phyloP scores from a whole-genome alignment of 139 green algal species.

The Spirogloea muscicola region DNA sequence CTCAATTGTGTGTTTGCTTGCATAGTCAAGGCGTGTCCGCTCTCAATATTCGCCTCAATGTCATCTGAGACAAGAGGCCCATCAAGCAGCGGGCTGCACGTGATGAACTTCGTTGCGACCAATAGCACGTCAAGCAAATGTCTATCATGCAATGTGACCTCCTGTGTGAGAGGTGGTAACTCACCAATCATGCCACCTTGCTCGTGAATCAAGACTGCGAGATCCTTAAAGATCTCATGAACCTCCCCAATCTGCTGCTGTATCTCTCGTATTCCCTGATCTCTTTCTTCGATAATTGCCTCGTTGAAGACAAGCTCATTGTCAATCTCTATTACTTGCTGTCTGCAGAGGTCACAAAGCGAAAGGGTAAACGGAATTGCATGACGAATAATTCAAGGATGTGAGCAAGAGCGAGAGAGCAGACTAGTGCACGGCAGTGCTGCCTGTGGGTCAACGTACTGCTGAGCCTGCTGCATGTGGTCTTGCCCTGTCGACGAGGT shows the following conservation, averaged over 20 bases:
- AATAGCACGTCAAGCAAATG: background rate
- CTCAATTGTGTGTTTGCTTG: conserved; percentile 45
- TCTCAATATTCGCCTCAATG: conserved; percentile 58
- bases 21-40: conserved; percentile 34
- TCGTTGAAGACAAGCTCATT: conserved; percentile 54
- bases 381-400: background rate
- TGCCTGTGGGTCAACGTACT: too few species aligned
- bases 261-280: conserved; percentile 57
- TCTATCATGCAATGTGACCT: conserved; percentile 3
- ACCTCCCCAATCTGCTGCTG: conserved; percentile 63
- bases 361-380: background rate
- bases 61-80: conserved; percentile 46
- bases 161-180: background rate
- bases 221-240: conserved; percentile 63
- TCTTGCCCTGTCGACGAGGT: too few species aligned
- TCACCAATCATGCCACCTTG: conserved; percentile 55
- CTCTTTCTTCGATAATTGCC: conserved; percentile 56
- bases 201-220: conserved; percentile 59
- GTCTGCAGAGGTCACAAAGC: conserved; percentile 15
- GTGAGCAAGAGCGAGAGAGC: too few species aligned
- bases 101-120: conserved; percentile 10
- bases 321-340: conserved; percentile 35
- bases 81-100: too few species aligned
- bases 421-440: too few species aligned
- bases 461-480: too few species aligned